phyloP scores from a whole-genome alignment of 1,139 yeast genomes.

The Magnusiomyces paraingens region DNA sequence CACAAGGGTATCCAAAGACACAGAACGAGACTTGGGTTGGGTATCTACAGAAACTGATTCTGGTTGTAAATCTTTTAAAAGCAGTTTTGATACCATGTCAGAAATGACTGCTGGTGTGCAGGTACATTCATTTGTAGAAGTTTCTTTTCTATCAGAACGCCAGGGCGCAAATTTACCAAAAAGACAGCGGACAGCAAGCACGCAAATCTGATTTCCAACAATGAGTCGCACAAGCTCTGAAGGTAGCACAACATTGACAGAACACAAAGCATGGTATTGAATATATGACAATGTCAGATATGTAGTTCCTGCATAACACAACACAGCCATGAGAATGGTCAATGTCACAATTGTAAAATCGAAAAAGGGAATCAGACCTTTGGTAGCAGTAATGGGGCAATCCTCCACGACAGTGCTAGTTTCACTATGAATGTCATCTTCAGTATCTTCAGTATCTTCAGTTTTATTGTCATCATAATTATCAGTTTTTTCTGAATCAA shows the following conservation, averaged over 20 bases:
- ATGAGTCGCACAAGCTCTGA: not conserved
- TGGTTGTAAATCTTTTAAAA: no score
- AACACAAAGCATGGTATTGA: not conserved
- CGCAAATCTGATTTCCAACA: not conserved
- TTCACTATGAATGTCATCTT: no score
- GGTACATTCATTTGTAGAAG: no score
- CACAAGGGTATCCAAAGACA: not conserved
- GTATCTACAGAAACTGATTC: no score
- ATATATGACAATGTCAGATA: not conserved
- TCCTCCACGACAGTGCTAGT: no score
- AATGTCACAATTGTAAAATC: not conserved
- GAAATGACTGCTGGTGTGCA: no score
- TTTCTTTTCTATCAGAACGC: no score
- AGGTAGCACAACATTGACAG: not conserved
- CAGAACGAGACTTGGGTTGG: no score
- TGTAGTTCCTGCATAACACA: not conserved
- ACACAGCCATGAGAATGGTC: not conserved
- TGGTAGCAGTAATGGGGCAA: not conserved
- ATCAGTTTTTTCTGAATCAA: not conserved
- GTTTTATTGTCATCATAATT: not conserved
- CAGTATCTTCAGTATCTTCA: not conserved
- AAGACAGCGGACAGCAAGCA: not conserved
- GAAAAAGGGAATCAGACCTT: not conserved
- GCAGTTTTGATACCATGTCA: no score
- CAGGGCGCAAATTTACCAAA: not conserved